These are phyloP conservation scores for Amanita molliuscula DNA, from an alignment of 768 basidiomycete species.

Conservation along the genomic window DNA sequence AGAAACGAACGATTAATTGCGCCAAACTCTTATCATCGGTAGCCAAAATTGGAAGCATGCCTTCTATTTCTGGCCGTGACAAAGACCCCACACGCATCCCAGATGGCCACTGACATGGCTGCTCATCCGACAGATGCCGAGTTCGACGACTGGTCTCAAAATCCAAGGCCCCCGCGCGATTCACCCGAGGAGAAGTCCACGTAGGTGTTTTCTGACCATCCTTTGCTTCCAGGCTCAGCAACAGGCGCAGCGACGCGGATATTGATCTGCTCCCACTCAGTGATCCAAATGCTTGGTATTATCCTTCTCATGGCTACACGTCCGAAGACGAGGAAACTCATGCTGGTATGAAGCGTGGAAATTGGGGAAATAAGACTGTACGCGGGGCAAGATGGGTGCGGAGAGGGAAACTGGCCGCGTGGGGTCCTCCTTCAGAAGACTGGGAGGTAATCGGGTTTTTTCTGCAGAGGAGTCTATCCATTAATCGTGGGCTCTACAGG, in stretches of 20 bases:
- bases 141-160: conserved; percentile 1
- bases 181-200: neutral
- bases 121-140: conserved; percentile 4
- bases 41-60: neutral
- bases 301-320: conserved; percentile 67
- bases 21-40: neutral
- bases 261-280: conserved; percentile 39
- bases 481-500: conserved; percentile 28
- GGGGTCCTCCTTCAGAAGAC: conserved; percentile 79
- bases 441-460: conserved; percentile 55
- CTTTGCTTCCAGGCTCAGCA: neutral
- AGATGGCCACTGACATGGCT: conserved; percentile 4
- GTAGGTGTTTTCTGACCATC: neutral
- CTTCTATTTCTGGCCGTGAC: neutral
- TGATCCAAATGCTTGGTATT: conserved; percentile 77
- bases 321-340: conserved; percentile 49
- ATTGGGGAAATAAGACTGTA: conserved; percentile 76
- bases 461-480: conserved; percentile 1
- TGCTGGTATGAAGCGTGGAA: conserved; percentile 45
- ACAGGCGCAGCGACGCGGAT: conserved; percentile 15
- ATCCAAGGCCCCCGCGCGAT: neutral
- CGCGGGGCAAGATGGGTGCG: conserved; percentile 78
- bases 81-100: neutral
- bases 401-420: conserved; percentile 70
- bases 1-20: conserved; percentile 4